A percentile compares a stretch with the other conserved stretches of the same genome.
These are phyloP conservation scores for Fagopyrum homotropicum DNA, from an alignment of 148 eudicot species.

Conservation along the genomic window DNA sequence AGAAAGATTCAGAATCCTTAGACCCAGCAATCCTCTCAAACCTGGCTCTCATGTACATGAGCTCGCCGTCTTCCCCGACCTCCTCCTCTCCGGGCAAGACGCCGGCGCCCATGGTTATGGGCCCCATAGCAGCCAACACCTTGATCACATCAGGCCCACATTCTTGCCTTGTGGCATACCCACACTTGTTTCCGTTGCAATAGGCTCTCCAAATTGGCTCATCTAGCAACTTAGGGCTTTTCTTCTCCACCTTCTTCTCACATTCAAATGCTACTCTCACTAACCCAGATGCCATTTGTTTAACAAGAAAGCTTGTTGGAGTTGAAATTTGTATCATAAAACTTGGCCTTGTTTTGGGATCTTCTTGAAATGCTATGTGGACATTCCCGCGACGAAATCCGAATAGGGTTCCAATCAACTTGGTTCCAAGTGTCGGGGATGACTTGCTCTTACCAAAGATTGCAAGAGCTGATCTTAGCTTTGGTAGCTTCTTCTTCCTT, in stretches of 20 bases:
- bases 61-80: slow-evolving; percentile 11
- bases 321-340: slow-evolving; percentile 55
- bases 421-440: neutral
- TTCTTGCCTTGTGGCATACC: slow-evolving; percentile 41
- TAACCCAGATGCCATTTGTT: slow-evolving; percentile 67
- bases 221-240: slow-evolving; percentile 30
- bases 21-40: slow-evolving; percentile 20
- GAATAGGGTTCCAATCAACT: slow-evolving; percentile 52
- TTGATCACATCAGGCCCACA: slow-evolving; percentile 24
- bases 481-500: neutral
- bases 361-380: slow-evolving; percentile 48
- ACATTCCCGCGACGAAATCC: slow-evolving; percentile 63
- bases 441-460: neutral
- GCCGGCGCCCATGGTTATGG: slow-evolving; percentile 77
- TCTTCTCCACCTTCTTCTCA: neutral
- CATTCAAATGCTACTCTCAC: slow-evolving; percentile 77
- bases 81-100: slow-evolving; percentile 31
- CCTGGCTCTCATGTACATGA: slow-evolving; percentile 20
- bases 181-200: slow-evolving; percentile 67
- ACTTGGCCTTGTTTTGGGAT: slow-evolving; percentile 35
- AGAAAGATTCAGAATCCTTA: slow-evolving; percentile 16
- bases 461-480: neutral
- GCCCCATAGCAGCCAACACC: slow-evolving; percentile 45
- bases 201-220: slow-evolving; percentile 60
- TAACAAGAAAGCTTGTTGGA: slow-evolving; percentile 41